A percentile compares a stretch with the other conserved stretches of the same genome.
phyloP scores from a whole-genome alignment of 768 basidiomycete genomes.

The Sutorius australiensis region DNA sequence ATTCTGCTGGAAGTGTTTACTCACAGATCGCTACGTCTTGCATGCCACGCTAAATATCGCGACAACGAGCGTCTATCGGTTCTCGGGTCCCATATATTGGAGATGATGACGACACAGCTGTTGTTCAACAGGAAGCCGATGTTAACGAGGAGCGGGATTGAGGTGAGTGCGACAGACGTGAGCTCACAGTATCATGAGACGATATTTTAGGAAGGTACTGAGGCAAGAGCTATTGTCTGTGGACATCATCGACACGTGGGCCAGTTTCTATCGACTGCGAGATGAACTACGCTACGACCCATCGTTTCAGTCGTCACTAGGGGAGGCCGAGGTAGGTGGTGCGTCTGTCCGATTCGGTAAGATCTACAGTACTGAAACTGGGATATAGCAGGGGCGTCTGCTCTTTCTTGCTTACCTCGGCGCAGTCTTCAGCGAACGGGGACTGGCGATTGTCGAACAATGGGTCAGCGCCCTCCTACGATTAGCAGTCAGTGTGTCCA shows the following conservation, averaged over 20 bases:
- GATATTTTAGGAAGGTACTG: slow-evolving; percentile 24
- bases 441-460: slow-evolving; percentile 45
- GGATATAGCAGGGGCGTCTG: slow-evolving; percentile 47
- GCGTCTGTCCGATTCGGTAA: slow-evolving; percentile 10
- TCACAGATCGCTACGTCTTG: slow-evolving; percentile 57
- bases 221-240: slow-evolving; percentile 29
- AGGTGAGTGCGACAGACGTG: slow-evolving; percentile 39
- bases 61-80: slow-evolving; percentile 57
- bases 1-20: slow-evolving; percentile 66
- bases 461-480: slow-evolving; percentile 52
- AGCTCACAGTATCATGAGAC: slow-evolving; percentile 17
- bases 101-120: slow-evolving; percentile 42
- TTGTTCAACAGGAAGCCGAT: slow-evolving; percentile 52
- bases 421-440: slow-evolving; percentile 55
- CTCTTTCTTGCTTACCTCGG: slow-evolving; percentile 69
- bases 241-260: slow-evolving; percentile 36
- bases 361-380: slow-evolving; percentile 16
- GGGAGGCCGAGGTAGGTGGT: slow-evolving; percentile 38
- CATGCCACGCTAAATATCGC: slow-evolving; percentile 38
- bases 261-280: slow-evolving; percentile 35
- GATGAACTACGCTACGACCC: slow-evolving; percentile 33
- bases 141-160: slow-evolving; percentile 45
- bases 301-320: slow-evolving; percentile 23
- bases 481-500: slow-evolving; percentile 18
- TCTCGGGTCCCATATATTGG: slow-evolving; percentile 48